Percentiles rank a stretch among this genome's conserved stretches.
Evolutionary conservation across 2,329 filamentous ascomycete species (phyloP).

Genomic region (Fusarium pilosicola): DNA sequence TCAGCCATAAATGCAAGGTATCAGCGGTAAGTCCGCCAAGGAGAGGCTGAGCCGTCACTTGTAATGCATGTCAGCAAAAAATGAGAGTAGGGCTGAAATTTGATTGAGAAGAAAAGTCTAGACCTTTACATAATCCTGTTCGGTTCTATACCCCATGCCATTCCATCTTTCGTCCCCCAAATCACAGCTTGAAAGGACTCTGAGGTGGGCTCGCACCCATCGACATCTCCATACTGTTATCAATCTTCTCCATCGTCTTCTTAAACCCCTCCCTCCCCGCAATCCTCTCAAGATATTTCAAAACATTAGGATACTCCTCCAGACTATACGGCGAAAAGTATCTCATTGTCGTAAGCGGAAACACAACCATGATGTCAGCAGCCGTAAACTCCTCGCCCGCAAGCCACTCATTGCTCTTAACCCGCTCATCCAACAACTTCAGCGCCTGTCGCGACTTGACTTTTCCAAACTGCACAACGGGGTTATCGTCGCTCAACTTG

Average conservation of each 20-base stretch:
- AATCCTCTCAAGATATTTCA: conserved; percentile 58
- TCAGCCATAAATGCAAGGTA: not conserved
- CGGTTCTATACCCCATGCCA: not conserved
- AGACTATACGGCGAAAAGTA: conserved; percentile 59
- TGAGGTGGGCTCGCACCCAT: conserved; percentile 41
- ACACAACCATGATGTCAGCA: conserved; percentile 73
- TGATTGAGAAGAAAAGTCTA: not conserved
- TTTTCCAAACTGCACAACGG: conserved; percentile 43
- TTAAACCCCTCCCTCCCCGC: conserved; percentile 57
- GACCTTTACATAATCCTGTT: too few species aligned
- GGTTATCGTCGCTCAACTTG: conserved; percentile 31
- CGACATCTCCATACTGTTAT: conserved; percentile 55
- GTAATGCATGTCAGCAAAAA: not conserved
- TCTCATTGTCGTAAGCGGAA: conserved; percentile 69
- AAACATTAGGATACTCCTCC: conserved; percentile 53
- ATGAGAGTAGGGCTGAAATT: not conserved
- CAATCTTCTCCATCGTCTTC: conserved; percentile 59
- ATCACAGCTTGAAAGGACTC: conserved; percentile 7
- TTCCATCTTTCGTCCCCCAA: rapidly evolving
- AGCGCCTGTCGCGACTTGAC: conserved; percentile 53
- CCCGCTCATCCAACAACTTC: conserved; percentile 60
- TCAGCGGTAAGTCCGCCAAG: not conserved
- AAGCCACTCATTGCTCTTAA: conserved; percentile 62
- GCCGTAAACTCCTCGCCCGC: conserved; percentile 70
- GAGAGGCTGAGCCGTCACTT: not conserved